Evolutionary conservation across 352 stramenopile genomes (phyloP), one percentile per base, ranked within the genome.

Genomic region (Phytopythium cucurbitacearum): DNA sequence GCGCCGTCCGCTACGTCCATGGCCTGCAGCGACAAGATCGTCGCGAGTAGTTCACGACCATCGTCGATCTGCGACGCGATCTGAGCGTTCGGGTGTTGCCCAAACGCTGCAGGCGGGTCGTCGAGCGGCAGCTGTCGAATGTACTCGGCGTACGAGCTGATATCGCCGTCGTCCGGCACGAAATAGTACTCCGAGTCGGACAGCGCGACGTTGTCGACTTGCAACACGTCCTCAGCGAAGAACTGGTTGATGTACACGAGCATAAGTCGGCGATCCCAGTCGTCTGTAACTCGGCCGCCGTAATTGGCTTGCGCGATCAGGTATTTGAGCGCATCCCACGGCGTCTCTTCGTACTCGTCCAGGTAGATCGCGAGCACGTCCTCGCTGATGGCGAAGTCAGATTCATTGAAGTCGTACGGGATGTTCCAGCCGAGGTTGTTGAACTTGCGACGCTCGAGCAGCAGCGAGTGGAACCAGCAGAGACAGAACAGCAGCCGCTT

Each of bases 361-460:
- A 98, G 68, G 64, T 98, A 98, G 39, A 98, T 97, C 9, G 91
- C 90, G 34, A 98, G 66, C 32, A 98, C 87, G 57, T 98, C 93
- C 51, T 98, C 91, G 53, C 89, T 98, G 60, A 98, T 98, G 12
- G 86, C 79, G 72, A 98, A 98, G 71, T 98, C 95, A 4, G 87
- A 94, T 58, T 98, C 94, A 62, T 99, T 98, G 52, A 98, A 98
- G 50, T 98, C 95, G 73, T 98, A 99, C 16, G 94, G 95, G 21
- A 98, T 97, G 65, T 98, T 98, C 90, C 96, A 98, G 7, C 95
- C 95, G 1, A 98, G 73, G 34, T 96, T 94, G 62, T 97, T 98
- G 58, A 98, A 98, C 58, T 98, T 98, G 50, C 95, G 82, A 3
- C 95, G 81, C 67, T 98, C 95, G 0, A 98, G 76, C 10, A 99